Conservation (phyloP, 2,329 filamentous ascomycete genomes). For the Fusarium abutilonis region DNA sequence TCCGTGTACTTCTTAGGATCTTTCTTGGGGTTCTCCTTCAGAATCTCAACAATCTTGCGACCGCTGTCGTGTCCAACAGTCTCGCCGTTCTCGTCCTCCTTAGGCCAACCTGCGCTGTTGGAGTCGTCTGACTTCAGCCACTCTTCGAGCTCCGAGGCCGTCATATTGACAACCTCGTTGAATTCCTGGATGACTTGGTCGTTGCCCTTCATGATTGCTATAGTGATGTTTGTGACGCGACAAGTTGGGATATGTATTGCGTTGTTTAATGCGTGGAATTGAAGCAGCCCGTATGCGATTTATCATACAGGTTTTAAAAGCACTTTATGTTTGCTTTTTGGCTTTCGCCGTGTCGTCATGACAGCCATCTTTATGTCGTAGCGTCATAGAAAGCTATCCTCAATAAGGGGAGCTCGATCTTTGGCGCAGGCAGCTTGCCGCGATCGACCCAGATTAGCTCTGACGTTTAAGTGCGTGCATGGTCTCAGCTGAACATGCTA, state of each 20-base stretch:
- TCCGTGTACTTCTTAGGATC: slow-evolving; percentile 66
- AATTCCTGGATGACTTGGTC: slow-evolving; percentile 63
- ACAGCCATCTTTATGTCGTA: slow-evolving; percentile 22
- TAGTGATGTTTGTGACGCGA: neutral
- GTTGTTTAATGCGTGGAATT: neutral
- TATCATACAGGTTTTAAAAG: slow-evolving; percentile 16
- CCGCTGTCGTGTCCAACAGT: slow-evolving; percentile 72
- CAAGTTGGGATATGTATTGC: neutral
- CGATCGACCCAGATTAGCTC: slow-evolving; percentile 10
- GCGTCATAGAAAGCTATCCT: slow-evolving; percentile 33
- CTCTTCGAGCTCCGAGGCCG: slow-evolving; percentile 65
- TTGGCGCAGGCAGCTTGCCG: slow-evolving; percentile 9
- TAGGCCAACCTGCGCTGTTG: slow-evolving; percentile 67
- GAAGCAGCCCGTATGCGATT: neutral
- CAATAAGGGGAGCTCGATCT: slow-evolving; percentile 5
- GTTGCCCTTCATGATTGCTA: slow-evolving; percentile 41
- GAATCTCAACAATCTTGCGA: slow-evolving; percentile 69
- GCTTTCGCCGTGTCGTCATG: slow-evolving; percentile 33
- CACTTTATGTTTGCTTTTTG: slow-evolving; percentile 25
- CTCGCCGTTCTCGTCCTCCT: slow-evolving; percentile 66
- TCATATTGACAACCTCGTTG: slow-evolving; percentile 74
- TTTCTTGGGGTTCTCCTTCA: slow-evolving; percentile 69
- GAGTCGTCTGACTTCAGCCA: slow-evolving; percentile 71
- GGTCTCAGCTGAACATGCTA: slow-evolving; percentile 21
- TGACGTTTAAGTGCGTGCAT: slow-evolving; percentile 27